Percentiles rank a stretch among this genome's conserved stretches.
Conservation (phyloP, 1,284 basidiomycete genomes). For the Bjerkandera adusta region DNA sequence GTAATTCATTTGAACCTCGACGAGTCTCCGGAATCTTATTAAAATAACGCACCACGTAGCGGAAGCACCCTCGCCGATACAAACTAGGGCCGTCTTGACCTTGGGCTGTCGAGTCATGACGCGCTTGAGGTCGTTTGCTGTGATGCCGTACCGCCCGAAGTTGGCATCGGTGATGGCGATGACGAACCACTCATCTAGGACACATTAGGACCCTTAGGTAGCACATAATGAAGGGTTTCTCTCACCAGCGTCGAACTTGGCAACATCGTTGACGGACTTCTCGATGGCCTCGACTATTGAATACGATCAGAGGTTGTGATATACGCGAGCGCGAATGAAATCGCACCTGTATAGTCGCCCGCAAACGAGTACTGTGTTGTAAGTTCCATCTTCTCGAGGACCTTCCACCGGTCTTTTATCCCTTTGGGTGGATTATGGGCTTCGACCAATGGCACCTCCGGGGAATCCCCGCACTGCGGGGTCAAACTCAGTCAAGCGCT, state of each 20-base stretch:
- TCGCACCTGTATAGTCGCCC: conserved; percentile 59
- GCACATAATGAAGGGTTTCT: background rate
- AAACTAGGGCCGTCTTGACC: conserved; percentile 63
- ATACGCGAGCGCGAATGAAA: background rate
- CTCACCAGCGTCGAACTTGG: conserved; percentile 59
- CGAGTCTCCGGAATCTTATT: too few relatives aligned
- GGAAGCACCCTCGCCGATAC: conserved; percentile 69
- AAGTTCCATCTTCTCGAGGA: conserved; percentile 66
- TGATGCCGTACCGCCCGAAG: conserved; percentile 60
- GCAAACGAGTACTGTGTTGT: conserved; percentile 66
- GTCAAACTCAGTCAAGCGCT: too few relatives aligned
- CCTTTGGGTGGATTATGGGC: conserved; percentile 46
- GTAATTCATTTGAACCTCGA: background rate
- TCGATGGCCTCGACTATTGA: conserved; percentile 58
- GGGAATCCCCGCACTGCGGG: conserved; percentile 65
- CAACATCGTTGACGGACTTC: conserved; percentile 57
- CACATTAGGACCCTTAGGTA: conserved; percentile 1
- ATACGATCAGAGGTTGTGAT: conserved; percentile 5
- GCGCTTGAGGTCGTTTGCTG: conserved; percentile 52
- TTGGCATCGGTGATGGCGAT: conserved; percentile 70
- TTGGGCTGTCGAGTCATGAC: conserved; percentile 61
- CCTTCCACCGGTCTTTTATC: conserved; percentile 58
- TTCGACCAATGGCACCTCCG: conserved; percentile 52
- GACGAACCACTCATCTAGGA: conserved; percentile 64
- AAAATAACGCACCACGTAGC: conserved; percentile 47